phyloP scores from a whole-genome alignment of 108 stramenopile species.

The Epipyxis sp. region DNA sequence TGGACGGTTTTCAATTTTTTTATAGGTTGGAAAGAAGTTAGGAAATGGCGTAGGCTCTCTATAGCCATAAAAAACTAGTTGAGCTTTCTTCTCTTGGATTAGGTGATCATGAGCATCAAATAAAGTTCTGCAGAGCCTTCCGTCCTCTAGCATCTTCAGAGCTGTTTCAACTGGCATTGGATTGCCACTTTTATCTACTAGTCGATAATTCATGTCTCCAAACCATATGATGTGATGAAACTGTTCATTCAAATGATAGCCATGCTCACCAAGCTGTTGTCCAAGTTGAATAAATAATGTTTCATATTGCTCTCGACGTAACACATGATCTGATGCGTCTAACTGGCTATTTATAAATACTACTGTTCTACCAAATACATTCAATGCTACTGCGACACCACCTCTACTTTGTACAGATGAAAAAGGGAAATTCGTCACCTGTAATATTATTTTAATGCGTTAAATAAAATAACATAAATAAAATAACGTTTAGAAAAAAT shows the following conservation, averaged over 20 bases:
- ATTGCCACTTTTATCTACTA: slow-evolving; percentile 5
- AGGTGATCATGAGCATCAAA: slow-evolving; percentile 38
- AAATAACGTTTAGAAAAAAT: no score
- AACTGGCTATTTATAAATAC: slow-evolving; percentile 33
- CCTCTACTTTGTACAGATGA: slow-evolving; percentile 13
- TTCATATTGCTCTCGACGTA: slow-evolving; percentile 35
- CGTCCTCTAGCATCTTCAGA: background rate
- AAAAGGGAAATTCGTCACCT: slow-evolving; percentile 25
- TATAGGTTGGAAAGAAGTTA: slow-evolving; percentile 44
- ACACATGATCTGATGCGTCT: slow-evolving; percentile 19
- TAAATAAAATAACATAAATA: no score
- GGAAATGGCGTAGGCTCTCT: slow-evolving; percentile 29
- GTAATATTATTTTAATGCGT: no score
- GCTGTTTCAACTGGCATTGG: slow-evolving; percentile 2
- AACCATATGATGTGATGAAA: slow-evolving; percentile 45
- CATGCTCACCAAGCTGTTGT: slow-evolving; percentile 30
- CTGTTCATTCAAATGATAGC: slow-evolving; percentile 27
- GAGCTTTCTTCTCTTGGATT: background rate
- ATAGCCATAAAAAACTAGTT: slow-evolving; percentile 23
- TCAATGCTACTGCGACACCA: slow-evolving; percentile 23
- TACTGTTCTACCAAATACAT: slow-evolving; percentile 19
- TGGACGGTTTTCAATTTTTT: slow-evolving; percentile 24
- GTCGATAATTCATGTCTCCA: slow-evolving; percentile 37
- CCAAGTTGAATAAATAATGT: slow-evolving; percentile 11
- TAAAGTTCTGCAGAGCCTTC: background rate